Evolutionary conservation across 805 yeast species (phyloP), one percentile per base, ranked within the genome.

Genomic region (Ogataea populi-albae): DNA sequence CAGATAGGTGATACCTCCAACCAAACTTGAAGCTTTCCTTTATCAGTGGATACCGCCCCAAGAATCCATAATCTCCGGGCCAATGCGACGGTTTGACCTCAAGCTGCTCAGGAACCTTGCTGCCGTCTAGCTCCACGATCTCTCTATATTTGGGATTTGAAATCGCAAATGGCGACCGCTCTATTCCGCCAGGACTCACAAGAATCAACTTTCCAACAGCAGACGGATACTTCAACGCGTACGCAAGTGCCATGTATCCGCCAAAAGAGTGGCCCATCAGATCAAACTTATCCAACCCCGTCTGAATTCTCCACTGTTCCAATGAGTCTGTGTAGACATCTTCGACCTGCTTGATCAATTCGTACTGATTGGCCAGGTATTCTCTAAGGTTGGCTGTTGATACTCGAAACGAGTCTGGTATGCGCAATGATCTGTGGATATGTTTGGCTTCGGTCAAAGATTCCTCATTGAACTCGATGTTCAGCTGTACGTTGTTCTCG

Each of bases 231-330:
- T 65, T 73, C 27, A 77, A 52, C 2, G 84, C 68, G 54, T 81
- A 85, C 5, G 79, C 73, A 32, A 75, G 73, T 0, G 86, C 73
- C 62, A 86, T 63, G 48, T 82, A 80, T 0, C 87, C 93, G 21
- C 95, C 95, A 45, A 76, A 77, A 0, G 94, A 84, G 57, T 86
- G 95, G 1, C 87, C 91, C 15, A 85, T 61, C 10, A 86, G 52
- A 49, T 75, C 81, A 25, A 86, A 70, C 42, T 73, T 68, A 2
- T 66, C 69, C 8, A 85, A 55, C 0, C 67, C 65, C 15, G 71
- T 62, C 6, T 49, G 59, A 6, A 37, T 40, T 47, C 93, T 64
- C 93, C 94, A 85, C 5, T 59, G 54, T 34, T 85, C 91, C 5
- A 86, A 55, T 2, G 80, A 73, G 7, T 70, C 73, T 6, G 73